A percentile compares a stretch with the other conserved stretches of the same genome.
These are phyloP conservation scores for Fusarium abutilonis DNA, from an alignment of 2,329 filamentous ascomycete species.

Conservation along the genomic window DNA sequence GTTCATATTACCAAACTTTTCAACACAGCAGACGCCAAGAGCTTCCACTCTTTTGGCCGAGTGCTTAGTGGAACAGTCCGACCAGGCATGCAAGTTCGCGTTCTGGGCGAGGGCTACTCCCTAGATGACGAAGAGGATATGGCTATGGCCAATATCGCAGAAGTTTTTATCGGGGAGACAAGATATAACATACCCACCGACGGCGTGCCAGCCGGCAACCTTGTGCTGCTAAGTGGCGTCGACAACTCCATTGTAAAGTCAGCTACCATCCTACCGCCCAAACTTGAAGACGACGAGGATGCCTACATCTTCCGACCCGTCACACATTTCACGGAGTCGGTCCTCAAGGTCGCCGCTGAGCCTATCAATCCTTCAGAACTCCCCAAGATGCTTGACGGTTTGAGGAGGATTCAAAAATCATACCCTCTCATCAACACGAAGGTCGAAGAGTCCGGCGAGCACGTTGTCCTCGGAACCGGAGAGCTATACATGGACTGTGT, in stretches of 20 bases:
- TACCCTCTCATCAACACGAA: conserved; percentile 96
- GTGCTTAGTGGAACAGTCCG: conserved; percentile 92
- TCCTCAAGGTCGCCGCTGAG: conserved; percentile 97
- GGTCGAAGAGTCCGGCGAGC: conserved; percentile 97
- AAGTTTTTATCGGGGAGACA: conserved; percentile 91
- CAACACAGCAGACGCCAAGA: conserved; percentile 88
- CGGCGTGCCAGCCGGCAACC: conserved; percentile 92
- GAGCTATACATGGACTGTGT: conserved; percentile 99
- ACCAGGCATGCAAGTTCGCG: conserved; percentile 83
- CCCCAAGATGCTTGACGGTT: conserved; percentile 97
- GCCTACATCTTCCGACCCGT: conserved; percentile 95
- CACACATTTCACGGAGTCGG: conserved; percentile 94
- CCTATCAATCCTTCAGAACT: conserved; percentile 98
- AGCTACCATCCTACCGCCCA: conserved; percentile 85
- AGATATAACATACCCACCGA: conserved; percentile 92
- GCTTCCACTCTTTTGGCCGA: conserved; percentile 88
- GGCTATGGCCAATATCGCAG: conserved; percentile 82
- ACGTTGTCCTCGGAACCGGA: conserved; percentile 92
- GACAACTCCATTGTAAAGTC: conserved; percentile 99
- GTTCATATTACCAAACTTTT: conserved; percentile 94
- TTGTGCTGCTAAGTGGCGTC: conserved; percentile 89
- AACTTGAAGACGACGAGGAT: conserved; percentile 86
- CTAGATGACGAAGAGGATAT: conserved; percentile 98
- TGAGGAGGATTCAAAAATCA: conserved; percentile 97
- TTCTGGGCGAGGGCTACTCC: conserved; percentile 94